Evolutionary conservation across 2,329 filamentous ascomycete genomes (phyloP), one percentile per base, ranked within the genome.

Genomic region (Cadophora gregata): DNA sequence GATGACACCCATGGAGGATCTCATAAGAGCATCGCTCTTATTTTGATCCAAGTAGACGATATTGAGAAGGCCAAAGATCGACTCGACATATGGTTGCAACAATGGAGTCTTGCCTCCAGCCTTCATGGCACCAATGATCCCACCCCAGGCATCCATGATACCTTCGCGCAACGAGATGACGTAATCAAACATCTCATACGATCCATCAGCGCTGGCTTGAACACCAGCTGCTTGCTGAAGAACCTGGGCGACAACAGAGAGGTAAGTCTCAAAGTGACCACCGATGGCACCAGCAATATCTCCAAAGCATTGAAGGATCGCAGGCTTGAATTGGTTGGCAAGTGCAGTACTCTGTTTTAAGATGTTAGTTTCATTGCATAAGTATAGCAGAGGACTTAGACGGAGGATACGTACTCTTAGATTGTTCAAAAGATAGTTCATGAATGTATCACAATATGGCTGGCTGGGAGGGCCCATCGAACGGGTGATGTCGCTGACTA

Each of bases 61-160:
- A 75, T 92, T 90, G 53, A 99, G 87, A 62, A 98, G 88, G 73
- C 91, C 85, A 83, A 98, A 97, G 76, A 99, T 95, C 8, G 90
- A 88, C 73, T 91, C 86, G 24, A 98, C 88, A 74, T 92, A 97
- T 67, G 88, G 91, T 75, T 90, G 86, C 33, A 97, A 85, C 48
- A 88, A 81, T 78, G 87, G 82, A 66, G 90, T 89, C 84, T 95
- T 95, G 76, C 83, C 83, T 76, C 90, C 92, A 61, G 85, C 81
- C 84, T 96, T 97, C 90, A 98, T 93, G 62, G 96, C 93, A 78
- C 95, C 89, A 77, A 99, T 93, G 72, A 97, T 96, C 72, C 96
- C 96, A 75, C 94, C 93, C 94, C 96, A 99, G 38, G 96, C 96
- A 84, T 99, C 96, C 90, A 98, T 97, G 73, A 99, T 98, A 73